These are phyloP conservation scores for Aureobasidium mangrovei DNA, from an alignment of 2,329 filamentous ascomycete genomes.

Conservation along the genomic window DNA sequence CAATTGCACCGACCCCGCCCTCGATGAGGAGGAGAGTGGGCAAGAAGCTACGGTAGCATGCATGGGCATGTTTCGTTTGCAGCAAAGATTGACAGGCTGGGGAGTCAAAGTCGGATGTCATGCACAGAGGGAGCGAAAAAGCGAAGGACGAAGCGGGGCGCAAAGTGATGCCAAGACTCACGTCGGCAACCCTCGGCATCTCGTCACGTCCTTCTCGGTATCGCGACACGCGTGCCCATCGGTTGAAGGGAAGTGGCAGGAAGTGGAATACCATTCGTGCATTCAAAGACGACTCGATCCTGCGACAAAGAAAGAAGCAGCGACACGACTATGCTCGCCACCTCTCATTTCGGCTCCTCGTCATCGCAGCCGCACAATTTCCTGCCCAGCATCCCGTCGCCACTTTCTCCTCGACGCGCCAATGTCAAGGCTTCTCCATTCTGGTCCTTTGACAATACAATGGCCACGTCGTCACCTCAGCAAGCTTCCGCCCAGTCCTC, in stretches of 20 bases:
- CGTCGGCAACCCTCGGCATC: neutral
- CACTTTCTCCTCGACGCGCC: slow-evolving; percentile 36
- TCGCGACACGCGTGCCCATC: neutral
- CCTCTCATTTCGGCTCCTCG: neutral
- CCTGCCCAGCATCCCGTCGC: slow-evolving; percentile 31
- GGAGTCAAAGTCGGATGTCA: neutral
- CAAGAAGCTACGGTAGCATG: slow-evolving; percentile 5
- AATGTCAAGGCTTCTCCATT: slow-evolving; percentile 26
- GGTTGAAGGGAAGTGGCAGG: too few relatives aligned
- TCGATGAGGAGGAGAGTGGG: slow-evolving; percentile 1
- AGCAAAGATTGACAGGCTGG: slow-evolving; percentile 6
- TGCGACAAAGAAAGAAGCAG: too few relatives aligned
- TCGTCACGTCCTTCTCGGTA: neutral
- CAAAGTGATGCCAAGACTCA: neutral
- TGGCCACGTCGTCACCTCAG: neutral
- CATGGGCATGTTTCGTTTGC: neutral
- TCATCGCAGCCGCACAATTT: slow-evolving; percentile 17
- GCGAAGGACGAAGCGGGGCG: neutral
- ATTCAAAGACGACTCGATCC: too few relatives aligned
- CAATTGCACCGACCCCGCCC: neutral
- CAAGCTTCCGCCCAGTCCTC: neutral
- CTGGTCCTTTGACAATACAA: slow-evolving; percentile 12
- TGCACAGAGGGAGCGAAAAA: neutral
- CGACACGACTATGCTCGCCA: neutral
- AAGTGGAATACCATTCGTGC: too few relatives aligned